These are phyloP conservation scores for Pichia pseudocactophila DNA, from an alignment of 805 yeast genomes.

Conservation along the genomic window DNA sequence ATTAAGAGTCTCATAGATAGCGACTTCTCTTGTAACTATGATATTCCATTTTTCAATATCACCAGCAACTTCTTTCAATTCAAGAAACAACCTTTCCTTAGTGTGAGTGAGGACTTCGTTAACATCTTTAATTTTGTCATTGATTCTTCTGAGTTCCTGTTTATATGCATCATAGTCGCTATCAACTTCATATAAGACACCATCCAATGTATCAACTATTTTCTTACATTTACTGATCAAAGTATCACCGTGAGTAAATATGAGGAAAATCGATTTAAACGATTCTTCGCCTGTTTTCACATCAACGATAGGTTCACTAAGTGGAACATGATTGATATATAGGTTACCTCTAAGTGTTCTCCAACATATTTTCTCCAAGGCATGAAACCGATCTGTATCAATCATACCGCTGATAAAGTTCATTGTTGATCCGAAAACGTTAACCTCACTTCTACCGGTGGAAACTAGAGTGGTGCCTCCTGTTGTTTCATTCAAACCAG, in stretches of 20 bases:
- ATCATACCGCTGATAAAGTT: slow-evolving; percentile 73
- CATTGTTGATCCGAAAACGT: slow-evolving; percentile 30
- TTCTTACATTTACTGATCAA: slow-evolving; percentile 61
- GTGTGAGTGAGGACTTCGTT: slow-evolving; percentile 53
- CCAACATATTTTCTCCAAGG: slow-evolving; percentile 81
- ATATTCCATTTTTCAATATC: slow-evolving; percentile 70
- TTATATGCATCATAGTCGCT: slow-evolving; percentile 32
- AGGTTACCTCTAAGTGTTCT: slow-evolving; percentile 89
- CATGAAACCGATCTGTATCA: slow-evolving; percentile 54
- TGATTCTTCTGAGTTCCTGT: slow-evolving; percentile 42
- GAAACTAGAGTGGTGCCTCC: slow-evolving; percentile 4
- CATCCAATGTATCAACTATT: slow-evolving; percentile 85
- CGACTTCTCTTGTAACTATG: slow-evolving; percentile 66
- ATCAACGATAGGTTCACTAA: slow-evolving; percentile 60
- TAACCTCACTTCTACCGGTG: slow-evolving; percentile 29
- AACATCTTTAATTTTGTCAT: slow-evolving; percentile 31
- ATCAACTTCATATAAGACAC: slow-evolving; percentile 58
- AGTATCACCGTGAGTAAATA: slow-evolving; percentile 83
- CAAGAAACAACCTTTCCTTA: slow-evolving; percentile 61
- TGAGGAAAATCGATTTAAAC: slow-evolving; percentile 72
- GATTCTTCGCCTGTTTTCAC: slow-evolving; percentile 43
- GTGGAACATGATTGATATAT: slow-evolving; percentile 66
- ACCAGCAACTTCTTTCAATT: slow-evolving; percentile 68
- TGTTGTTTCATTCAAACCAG: slow-evolving; percentile 10
- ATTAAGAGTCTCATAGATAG: slow-evolving; percentile 71